Evolutionary conservation across 768 basidiomycete species (phyloP).

Genomic region (Harrya chromipes): DNA sequence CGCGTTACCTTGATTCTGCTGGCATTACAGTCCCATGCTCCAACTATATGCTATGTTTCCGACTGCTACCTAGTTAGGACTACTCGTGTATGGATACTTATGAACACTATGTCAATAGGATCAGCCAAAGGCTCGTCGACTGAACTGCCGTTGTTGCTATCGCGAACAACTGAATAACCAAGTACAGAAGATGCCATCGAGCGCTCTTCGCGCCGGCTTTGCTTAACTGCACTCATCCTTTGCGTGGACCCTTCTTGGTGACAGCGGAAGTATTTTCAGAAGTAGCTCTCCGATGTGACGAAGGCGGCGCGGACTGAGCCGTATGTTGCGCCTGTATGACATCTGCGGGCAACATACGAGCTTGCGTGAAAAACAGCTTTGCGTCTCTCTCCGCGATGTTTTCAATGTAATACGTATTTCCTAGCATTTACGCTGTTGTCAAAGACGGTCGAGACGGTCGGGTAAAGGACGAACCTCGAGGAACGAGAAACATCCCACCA

Average conservation of each 20-base stretch:
- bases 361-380: constrained; percentile 90
- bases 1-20: not conserved
- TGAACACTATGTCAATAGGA: constrained; percentile 12
- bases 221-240: constrained; percentile 3
- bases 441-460: not conserved
- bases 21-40: constrained; percentile 21
- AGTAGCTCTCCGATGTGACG: constrained; percentile 25
- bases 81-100: constrained; percentile 17
- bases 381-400: constrained; percentile 82
- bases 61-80: constrained; percentile 8
- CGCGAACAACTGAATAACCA: not conserved
- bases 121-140: not conserved
- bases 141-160: not conserved
- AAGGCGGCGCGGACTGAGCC: constrained; percentile 30
- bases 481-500: constrained; percentile 88
- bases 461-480: constrained; percentile 60
- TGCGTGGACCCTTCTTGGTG: constrained; percentile 15
- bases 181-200: not conserved
- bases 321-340: constrained; percentile 21
- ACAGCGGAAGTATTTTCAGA: constrained; percentile 23
- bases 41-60: constrained; percentile 14
- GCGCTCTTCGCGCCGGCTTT: too few relatives aligned
- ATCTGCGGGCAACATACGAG: constrained; percentile 47
- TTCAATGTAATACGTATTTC: constrained; percentile 87
- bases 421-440: constrained; percentile 36